These are phyloP conservation scores for Sindora glabra DNA, from an alignment of 306 rosid genomes.

Conservation along the genomic window DNA sequence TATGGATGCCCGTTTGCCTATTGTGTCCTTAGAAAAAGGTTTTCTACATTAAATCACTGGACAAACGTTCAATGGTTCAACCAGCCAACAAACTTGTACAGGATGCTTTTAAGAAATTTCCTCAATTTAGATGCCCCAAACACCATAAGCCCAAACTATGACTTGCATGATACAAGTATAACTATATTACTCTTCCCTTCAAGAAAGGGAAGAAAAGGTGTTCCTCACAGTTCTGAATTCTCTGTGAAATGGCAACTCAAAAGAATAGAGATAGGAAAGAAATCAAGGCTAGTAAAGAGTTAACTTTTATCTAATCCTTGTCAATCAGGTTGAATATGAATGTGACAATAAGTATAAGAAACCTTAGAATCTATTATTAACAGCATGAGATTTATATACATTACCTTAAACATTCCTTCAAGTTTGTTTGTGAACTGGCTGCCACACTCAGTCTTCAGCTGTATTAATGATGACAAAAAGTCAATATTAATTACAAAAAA, in stretches of 20 bases:
- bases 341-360: neutral
- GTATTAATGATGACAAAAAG: conserved; percentile 28
- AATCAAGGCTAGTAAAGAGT: neutral
- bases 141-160: neutral
- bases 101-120: no score
- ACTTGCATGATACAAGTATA: neutral
- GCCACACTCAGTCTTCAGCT: conserved; percentile 98
- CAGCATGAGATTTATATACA: no score
- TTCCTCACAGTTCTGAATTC: conserved; percentile 9
- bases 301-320: neutral
- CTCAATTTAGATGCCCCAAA: neutral
- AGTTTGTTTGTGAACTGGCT: conserved; percentile 98
- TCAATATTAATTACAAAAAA: conserved; percentile 4
- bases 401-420: conserved; percentile 99
- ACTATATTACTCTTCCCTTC: neutral
- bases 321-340: conserved; percentile 5
- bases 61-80: no score
- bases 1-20: no score
- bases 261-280: conserved; percentile 5
- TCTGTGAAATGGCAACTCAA: neutral
- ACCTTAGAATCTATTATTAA: neutral
- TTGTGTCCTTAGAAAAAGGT: no score
- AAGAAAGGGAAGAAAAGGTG: neutral
- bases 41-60: no score
- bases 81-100: no score